phyloP scores from a whole-genome alignment of 1,139 yeast species.

The Wickerhamiella infanticola region DNA sequence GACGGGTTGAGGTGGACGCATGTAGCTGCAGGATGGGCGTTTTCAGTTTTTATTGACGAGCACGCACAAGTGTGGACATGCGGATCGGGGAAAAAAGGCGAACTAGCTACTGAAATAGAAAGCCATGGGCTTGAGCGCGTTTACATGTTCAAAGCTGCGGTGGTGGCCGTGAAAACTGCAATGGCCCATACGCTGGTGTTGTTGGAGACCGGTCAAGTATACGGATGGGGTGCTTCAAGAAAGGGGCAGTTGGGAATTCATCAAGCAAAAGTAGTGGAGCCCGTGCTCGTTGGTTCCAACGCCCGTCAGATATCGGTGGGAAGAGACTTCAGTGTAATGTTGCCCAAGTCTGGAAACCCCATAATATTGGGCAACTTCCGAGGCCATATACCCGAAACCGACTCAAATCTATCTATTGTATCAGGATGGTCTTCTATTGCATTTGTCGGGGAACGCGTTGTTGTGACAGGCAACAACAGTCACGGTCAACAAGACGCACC shows the following conservation, averaged over 20 bases:
- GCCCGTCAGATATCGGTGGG: constrained; percentile 20
- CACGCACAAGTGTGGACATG: constrained; percentile 33
- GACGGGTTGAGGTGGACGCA: constrained; percentile 9
- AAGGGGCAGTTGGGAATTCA: constrained; percentile 47
- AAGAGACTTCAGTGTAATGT: constrained; percentile 19
- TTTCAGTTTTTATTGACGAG: constrained; percentile 35
- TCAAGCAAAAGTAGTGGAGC: constrained; percentile 17
- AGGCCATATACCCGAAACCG: constrained; percentile 11
- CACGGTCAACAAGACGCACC: constrained; percentile 51
- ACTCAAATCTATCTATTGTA: constrained; percentile 1
- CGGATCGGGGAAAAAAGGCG: constrained; percentile 61
- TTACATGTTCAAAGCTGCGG: constrained; percentile 9
- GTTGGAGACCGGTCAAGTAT: constrained; percentile 30
- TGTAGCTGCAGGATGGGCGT: constrained; percentile 66
- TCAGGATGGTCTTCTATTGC: constrained; percentile 4
- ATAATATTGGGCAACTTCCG: constrained; percentile 18
- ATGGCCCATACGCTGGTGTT: constrained; percentile 41
- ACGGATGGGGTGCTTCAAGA: constrained; percentile 76
- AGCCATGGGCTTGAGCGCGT: not conserved
- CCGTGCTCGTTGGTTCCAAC: constrained; percentile 4
- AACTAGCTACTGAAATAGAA: constrained; percentile 31
- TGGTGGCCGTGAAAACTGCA: constrained; percentile 31
- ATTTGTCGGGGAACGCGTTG: constrained; percentile 2
- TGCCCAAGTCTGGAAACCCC: constrained; percentile 8
- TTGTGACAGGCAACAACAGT: constrained; percentile 53